Percentiles rank a stretch among this genome's conserved stretches.
Conservation (phyloP, 768 basidiomycete species). For the Phallus indusiatus region DNA sequence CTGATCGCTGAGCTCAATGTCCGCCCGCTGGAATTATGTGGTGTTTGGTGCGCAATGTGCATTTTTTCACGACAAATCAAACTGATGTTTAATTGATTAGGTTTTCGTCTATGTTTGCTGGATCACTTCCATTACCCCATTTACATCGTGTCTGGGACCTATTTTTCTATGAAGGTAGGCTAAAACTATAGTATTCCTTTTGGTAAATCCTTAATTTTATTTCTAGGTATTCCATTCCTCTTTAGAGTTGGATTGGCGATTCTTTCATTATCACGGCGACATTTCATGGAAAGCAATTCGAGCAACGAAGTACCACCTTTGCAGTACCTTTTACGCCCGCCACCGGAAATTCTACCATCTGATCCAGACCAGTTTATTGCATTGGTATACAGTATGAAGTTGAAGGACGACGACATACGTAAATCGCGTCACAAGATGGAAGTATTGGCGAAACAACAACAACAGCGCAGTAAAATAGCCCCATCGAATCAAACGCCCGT, state of each 20-base stretch:
- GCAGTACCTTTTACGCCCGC: conserved; percentile 40
- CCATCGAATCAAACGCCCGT: not conserved
- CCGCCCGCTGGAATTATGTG: conserved; percentile 45
- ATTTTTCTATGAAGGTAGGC: conserved; percentile 69
- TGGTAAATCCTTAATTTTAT: not conserved
- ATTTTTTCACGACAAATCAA: not conserved
- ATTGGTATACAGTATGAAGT: conserved; percentile 52
- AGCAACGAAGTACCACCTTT: conserved; percentile 32
- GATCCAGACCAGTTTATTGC: conserved; percentile 53
- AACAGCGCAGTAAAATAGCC: not conserved
- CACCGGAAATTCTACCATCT: conserved; percentile 40
- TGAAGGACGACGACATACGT: conserved; percentile 72
- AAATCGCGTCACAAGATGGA: conserved; percentile 72
- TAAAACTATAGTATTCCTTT: not conserved
- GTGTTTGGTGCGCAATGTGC: conserved; percentile 43
- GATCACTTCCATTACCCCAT: conserved; percentile 52
- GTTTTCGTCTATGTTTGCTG: conserved; percentile 68
- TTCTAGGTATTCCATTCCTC: conserved; percentile 58
- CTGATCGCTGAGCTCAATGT: conserved; percentile 58
- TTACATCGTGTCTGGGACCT: conserved; percentile 75
- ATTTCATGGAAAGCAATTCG: conserved; percentile 39
- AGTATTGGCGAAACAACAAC: conserved; percentile 55
- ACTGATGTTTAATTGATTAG: conserved; percentile 25
- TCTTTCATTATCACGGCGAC: conserved; percentile 48
- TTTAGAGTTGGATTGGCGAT: conserved; percentile 67